A percentile compares a stretch with the other conserved stretches of the same genome.
Conservation (phyloP, 148 eudicot genomes). For the Diospyros kaki region DNA sequence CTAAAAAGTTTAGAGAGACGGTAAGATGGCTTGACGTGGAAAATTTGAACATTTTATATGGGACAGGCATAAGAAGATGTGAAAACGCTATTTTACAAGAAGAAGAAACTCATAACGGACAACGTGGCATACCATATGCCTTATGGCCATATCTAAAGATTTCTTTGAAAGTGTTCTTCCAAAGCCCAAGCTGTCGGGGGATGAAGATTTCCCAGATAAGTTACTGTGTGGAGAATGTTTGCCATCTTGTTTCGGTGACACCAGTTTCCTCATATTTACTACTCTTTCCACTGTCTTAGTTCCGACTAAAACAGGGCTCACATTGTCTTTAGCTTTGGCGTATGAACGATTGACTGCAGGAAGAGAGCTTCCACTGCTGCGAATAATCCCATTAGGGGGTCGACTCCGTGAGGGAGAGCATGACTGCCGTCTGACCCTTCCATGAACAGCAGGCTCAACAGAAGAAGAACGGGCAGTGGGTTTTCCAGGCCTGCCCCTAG, state of each 20-base stretch:
- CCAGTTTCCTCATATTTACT: constrained; percentile 85
- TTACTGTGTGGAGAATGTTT: constrained; percentile 71
- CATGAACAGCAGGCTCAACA: constrained; percentile 61
- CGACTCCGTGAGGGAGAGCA: constrained; percentile 93
- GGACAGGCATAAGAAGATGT: not conserved
- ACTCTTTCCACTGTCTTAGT: constrained; percentile 98
- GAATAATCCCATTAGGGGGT: constrained; percentile 60
- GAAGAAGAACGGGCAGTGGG: constrained; percentile 76
- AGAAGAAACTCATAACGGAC: not conserved
- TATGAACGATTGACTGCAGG: constrained; percentile 65
- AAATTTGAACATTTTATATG: not conserved
- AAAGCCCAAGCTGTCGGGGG: constrained; percentile 89
- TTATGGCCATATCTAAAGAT: constrained; percentile 95
- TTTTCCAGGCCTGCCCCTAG: constrained; percentile 80
- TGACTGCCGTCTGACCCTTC: constrained; percentile 73
- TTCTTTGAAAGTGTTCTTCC: constrained; percentile 93
- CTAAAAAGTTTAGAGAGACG: not conserved
- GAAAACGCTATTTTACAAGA: not conserved
- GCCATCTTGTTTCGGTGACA: constrained; percentile 79
- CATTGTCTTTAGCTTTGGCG: constrained; percentile 73
- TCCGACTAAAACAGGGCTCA: constrained; percentile 82
- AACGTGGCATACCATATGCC: constrained; percentile 73
- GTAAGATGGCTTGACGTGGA: not conserved
- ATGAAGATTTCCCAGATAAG: constrained; percentile 87
- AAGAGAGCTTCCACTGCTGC: constrained; percentile 72